Conservation (phyloP, 805 yeast species). For the Yarrowia bubula region DNA sequence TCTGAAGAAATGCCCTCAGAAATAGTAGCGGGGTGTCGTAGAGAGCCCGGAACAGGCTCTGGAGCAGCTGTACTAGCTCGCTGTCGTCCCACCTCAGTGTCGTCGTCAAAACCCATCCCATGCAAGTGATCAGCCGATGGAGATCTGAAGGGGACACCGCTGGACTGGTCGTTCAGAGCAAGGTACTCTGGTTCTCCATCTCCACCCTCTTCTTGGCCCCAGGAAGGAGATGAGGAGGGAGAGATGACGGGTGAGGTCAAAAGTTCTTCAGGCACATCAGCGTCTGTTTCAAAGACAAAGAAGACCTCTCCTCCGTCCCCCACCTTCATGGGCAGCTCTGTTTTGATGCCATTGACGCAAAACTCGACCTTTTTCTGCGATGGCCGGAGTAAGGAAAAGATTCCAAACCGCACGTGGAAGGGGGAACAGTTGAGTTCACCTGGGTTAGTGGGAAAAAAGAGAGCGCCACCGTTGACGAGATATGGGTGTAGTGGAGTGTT, state of each 20-base stretch:
- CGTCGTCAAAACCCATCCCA: neutral
- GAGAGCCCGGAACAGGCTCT: constrained; percentile 2
- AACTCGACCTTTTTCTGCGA: constrained; percentile 85
- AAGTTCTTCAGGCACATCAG: constrained; percentile 69
- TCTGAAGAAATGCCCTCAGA: constrained; percentile 8
- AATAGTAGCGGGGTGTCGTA: constrained; percentile 1
- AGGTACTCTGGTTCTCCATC: constrained; percentile 20
- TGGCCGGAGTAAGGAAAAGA: constrained; percentile 86
- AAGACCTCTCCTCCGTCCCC: constrained; percentile 99
- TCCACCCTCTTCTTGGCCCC: constrained; percentile 4
- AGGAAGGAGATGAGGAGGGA: constrained; percentile 50
- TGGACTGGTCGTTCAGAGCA: constrained; percentile 8
- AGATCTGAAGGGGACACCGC: neutral
- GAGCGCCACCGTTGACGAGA: neutral
- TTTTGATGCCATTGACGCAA: constrained; percentile 74
- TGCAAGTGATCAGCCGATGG: constrained; percentile 10
- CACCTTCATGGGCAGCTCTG: constrained; percentile 89
- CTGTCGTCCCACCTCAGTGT: neutral
- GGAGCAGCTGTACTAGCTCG: constrained; percentile 13
- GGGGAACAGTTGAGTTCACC: constrained; percentile 85
- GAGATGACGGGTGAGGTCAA: constrained; percentile 86
- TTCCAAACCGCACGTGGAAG: constrained; percentile 94
- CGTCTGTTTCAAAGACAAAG: constrained; percentile 86
- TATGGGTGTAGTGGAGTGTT: neutral
- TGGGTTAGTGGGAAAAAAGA: constrained; percentile 27